Evolutionary conservation across 805 yeast genomes (phyloP).

Genomic region (Blastobotrys peoriensis): DNA sequence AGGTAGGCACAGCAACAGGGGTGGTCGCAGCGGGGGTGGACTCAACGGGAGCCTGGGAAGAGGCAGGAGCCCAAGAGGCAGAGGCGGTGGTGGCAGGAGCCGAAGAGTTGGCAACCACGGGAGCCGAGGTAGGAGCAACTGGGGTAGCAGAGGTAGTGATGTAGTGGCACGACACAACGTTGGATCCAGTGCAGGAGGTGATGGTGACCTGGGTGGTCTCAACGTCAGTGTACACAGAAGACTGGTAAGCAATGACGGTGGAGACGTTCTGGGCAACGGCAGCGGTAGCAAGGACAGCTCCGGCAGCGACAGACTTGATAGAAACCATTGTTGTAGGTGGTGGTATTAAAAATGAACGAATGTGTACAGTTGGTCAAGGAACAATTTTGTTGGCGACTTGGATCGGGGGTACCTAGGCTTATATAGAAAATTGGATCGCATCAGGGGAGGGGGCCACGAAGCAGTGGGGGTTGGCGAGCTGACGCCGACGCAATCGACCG

Average conservation of each 20-base stretch:
- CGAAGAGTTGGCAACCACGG: conserved; percentile 3
- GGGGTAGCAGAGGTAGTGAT: conserved; percentile 14
- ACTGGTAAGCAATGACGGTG: conserved; percentile 12
- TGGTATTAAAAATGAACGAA: conserved; percentile 5
- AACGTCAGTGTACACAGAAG: conserved; percentile 25
- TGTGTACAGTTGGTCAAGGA: conserved; percentile 1
- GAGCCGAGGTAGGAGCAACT: conserved; percentile 3
- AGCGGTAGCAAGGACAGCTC: conserved; percentile 17
- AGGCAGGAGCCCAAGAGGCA: conserved; percentile 2
- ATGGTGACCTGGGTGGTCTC: conserved; percentile 25
- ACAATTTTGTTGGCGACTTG: background rate
- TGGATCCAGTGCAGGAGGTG: conserved; percentile 30
- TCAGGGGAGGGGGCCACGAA: too few species aligned
- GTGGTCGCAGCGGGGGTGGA: conserved; percentile 4
- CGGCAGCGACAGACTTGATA: conserved; percentile 18
- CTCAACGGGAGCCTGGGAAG: conserved; percentile 3
- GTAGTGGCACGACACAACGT: conserved; percentile 18
- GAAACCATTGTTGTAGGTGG: conserved; percentile 8
- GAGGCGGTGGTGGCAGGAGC: conserved; percentile 1
- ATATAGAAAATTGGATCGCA: background rate
- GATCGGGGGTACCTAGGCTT: background rate
- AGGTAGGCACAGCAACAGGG: conserved; percentile 5
- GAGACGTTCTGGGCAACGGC: conserved; percentile 17
- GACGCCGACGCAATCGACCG: too few species aligned
- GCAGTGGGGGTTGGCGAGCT: too few species aligned